A percentile compares a stretch with the other conserved stretches of the same genome.
phyloP scores from a whole-genome alignment of 73 alveolate genomes.

The Halteria grandinella region DNA sequence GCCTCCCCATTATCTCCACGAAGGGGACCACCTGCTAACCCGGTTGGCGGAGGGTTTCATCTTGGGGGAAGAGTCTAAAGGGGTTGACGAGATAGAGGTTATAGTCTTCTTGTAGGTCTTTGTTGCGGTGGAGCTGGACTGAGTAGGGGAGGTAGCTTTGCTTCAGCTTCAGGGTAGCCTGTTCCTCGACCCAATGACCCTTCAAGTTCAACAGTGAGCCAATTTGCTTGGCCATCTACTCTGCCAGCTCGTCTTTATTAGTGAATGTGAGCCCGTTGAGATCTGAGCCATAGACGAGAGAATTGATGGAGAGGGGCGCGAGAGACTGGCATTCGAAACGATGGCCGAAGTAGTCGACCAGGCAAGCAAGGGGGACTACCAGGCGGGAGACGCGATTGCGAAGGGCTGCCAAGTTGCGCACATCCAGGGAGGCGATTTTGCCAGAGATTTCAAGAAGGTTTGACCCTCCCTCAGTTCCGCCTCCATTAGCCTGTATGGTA shows the following conservation, averaged over 20 bases:
- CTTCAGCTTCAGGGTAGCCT: constrained; percentile 10
- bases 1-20: constrained; percentile 2
- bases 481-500: constrained; percentile 1
- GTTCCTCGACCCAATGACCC: constrained; percentile 35
- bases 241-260: constrained; percentile 48
- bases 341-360: constrained; percentile 58
- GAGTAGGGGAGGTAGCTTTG: constrained; percentile 43
- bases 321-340: constrained; percentile 40
- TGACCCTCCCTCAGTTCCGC: constrained; percentile 34
- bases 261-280: constrained; percentile 42
- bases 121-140: constrained; percentile 57
- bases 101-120: constrained; percentile 27
- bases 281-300: constrained; percentile 65
- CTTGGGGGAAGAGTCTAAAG: constrained; percentile 48
- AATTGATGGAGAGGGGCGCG: constrained; percentile 49
- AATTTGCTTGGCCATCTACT: constrained; percentile 42
- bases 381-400: constrained; percentile 32
- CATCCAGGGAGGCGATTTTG: constrained; percentile 58
- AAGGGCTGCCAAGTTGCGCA: constrained; percentile 18
- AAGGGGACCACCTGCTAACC: constrained; percentile 14
- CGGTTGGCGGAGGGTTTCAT: constrained; percentile 17
- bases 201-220: constrained; percentile 39
- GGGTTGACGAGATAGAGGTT: constrained; percentile 47
- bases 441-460: background rate
- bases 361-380: constrained; percentile 57